Base-by-base conservation (phyloP, 129 eudicot genomes). In the Flaveria ramosissima region DNA sequence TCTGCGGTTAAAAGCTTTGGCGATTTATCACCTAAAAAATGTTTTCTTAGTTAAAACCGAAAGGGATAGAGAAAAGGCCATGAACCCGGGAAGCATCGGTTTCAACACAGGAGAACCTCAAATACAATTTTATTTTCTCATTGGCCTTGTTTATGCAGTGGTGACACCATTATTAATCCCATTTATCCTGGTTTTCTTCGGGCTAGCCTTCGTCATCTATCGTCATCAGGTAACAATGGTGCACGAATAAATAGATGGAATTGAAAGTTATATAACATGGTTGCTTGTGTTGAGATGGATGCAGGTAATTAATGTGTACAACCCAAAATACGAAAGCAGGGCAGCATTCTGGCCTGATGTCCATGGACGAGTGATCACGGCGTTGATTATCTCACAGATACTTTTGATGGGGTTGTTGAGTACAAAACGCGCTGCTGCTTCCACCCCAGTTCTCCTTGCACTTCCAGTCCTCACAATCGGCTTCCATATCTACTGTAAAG, bases 321-420 rank as follows among this genome's bases (percentile, higher is more conserved):
- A 93, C 87, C 98, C 92, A 66, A 88, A 93, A 77, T 93, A 93
- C 71, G 96, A 93, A 84, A 93, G 98, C 79, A 88, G 85, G 47
- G 98, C 96, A n/a, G 93, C 96, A 19, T 94, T 91, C 83, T 94
- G 98, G 98, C 98, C 98, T 16, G 97, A 85, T 75, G 96, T 94
- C 59, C 98, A 94, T 48, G 93, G 92, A 36, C 93, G 98, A 15
- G 85, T 94, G 45, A 87, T 94, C 53, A 42, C 62, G 42, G 96
- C 97, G 11, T 56, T 89, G 81, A 78, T 94, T 47, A 64, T 87
- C 67, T 89, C 98, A 10, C 98, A 94, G 70, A 30, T 94, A 53
- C 86, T 89, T 71, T 78, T 94, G 47, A 87, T 94, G 89, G 98
- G 98, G 23, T 78, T 94, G 75, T 47, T 94, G 84, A 85, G 96